These are phyloP conservation scores for Yamadazyma sp. DNA, from an alignment of 805 yeast species.

Conservation along the genomic window DNA sequence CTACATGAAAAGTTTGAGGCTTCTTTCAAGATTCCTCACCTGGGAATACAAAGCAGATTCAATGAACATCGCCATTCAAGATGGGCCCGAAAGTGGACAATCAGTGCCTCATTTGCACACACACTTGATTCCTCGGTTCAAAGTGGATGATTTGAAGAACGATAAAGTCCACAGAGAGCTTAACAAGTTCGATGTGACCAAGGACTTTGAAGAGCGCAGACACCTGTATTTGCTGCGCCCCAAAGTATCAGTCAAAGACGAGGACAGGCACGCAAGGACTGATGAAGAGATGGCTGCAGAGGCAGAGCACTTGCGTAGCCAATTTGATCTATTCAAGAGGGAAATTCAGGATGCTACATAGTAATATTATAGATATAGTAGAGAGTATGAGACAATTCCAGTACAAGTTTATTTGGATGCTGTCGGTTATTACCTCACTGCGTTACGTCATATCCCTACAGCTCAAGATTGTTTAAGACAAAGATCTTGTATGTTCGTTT, in stretches of 20 bases:
- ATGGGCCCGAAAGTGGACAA: slow-evolving; percentile 95
- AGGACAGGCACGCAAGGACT: slow-evolving; percentile 56
- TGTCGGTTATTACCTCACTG: too few relatives aligned
- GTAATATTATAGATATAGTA: too few relatives aligned
- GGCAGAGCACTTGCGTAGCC: slow-evolving; percentile 59
- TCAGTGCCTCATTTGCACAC: slow-evolving; percentile 94
- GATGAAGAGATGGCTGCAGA: slow-evolving; percentile 70
- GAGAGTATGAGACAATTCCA: too few relatives aligned
- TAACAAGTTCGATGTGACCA: slow-evolving; percentile 51
- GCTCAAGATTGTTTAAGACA: too few relatives aligned
- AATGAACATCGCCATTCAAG: slow-evolving; percentile 89
- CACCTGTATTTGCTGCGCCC: slow-evolving; percentile 27
- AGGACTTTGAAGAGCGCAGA: slow-evolving; percentile 29
- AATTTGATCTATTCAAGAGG: too few relatives aligned
- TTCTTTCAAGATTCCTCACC: slow-evolving; percentile 66
- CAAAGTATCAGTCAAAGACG: slow-evolving; percentile 39
- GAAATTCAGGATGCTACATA: neutral
- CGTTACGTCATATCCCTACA: too few relatives aligned
- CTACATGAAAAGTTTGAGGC: slow-evolving; percentile 72
- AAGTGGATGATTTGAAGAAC: slow-evolving; percentile 61
- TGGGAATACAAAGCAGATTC: slow-evolving; percentile 74
- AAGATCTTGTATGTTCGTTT: too few relatives aligned
- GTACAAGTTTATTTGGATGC: too few relatives aligned
- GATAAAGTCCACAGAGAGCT: slow-evolving; percentile 61
- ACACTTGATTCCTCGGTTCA: slow-evolving; percentile 85